Conservation (phyloP, 169 alveolate species). For the Plasmodium cynomolgi region DNA sequence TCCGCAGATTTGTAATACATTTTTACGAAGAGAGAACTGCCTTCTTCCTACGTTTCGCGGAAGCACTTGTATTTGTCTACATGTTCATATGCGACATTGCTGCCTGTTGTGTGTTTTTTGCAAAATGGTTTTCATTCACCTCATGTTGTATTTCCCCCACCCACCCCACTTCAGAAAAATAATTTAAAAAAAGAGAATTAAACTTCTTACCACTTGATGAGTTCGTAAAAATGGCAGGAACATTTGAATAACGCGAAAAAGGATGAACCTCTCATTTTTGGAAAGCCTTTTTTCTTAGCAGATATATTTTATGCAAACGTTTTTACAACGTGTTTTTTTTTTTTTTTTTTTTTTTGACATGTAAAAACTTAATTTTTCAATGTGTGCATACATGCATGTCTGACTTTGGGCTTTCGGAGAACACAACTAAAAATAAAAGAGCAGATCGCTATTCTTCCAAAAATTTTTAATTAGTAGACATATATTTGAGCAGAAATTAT, state of each 20-base stretch:
- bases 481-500: background rate
- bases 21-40: background rate
- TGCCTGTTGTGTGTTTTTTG: background rate
- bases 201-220: background rate
- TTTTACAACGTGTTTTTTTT: background rate
- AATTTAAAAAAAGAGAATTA: conserved; percentile 27
- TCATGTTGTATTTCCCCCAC: background rate
- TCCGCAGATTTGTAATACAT: conserved; percentile 65
- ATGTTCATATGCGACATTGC: background rate
- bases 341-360: background rate
- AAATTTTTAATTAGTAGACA: background rate
- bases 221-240: background rate
- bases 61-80: background rate
- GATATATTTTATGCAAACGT: background rate
- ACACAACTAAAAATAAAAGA: background rate
- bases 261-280: background rate
- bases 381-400: background rate
- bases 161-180: conserved; percentile 20
- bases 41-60: background rate
- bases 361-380: background rate
- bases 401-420: background rate
- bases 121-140: background rate
- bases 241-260: background rate
- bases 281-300: background rate
- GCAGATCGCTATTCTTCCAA: background rate